phyloP scores from a whole-genome alignment of 176 grass and related monocot genomes.

The Urochloa ruziziensis region DNA sequence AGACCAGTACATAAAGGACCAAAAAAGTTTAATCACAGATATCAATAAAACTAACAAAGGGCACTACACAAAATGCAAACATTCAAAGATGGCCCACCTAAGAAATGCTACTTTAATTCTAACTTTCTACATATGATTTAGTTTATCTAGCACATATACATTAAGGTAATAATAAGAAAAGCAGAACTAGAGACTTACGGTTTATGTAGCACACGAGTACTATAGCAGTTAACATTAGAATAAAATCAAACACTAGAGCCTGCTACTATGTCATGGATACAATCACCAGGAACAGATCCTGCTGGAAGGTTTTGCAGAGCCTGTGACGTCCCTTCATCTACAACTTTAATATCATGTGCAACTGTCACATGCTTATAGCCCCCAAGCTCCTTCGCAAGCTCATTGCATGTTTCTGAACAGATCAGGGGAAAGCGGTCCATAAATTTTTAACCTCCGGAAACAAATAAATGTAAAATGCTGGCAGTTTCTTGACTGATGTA shows the following conservation, averaged over 20 bases:
- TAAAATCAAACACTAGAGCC: slow-evolving; percentile 1
- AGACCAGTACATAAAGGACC: neutral
- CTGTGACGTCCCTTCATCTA: slow-evolving; percentile 49
- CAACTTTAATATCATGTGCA: slow-evolving; percentile 70
- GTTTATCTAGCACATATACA: neutral
- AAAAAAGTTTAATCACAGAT: neutral
- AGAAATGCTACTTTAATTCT: neutral
- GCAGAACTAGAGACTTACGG: neutral
- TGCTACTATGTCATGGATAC: slow-evolving; percentile 62
- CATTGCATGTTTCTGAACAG: slow-evolving; percentile 69
- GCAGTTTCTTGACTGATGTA: neutral
- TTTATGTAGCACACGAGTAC: neutral
- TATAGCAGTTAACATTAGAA: neutral
- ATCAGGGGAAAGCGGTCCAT: neutral
- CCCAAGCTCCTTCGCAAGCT: slow-evolving; percentile 79
- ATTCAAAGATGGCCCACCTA: neutral
- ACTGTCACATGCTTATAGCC: slow-evolving; percentile 76
- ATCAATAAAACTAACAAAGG: neutral
- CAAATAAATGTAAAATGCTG: neutral
- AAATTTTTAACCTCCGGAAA: slow-evolving; percentile 16
- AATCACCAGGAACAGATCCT: slow-evolving; percentile 68
- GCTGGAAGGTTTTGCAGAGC: slow-evolving; percentile 60
- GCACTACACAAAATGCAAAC: neutral
- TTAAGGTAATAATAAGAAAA: neutral
- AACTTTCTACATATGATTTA: neutral